Evolutionary conservation across 345 rosid species (phyloP).

Genomic region (Ceriops decandra): DNA sequence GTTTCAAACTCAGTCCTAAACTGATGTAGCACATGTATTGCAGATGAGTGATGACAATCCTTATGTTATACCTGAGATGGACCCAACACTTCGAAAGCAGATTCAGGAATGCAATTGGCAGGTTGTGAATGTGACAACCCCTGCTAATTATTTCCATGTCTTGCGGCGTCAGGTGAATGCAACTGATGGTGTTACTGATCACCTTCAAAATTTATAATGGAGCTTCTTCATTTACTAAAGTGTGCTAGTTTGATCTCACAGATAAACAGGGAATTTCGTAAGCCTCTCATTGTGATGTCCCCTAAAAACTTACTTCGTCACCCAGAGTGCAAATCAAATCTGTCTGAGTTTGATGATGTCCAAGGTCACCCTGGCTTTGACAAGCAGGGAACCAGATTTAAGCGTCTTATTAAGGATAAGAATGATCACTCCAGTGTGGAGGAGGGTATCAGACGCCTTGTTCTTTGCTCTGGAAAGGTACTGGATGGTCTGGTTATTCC

Average conservation of each 20-base stretch:
- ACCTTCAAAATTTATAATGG: not conserved
- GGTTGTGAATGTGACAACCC: conserved; percentile 82
- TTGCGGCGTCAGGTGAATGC: conserved; percentile 64
- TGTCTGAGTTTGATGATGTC: conserved; percentile 90
- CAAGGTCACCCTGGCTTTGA: conserved; percentile 95
- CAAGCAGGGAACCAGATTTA: conserved; percentile 93
- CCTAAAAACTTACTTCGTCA: conserved; percentile 93
- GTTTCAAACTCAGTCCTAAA: not conserved
- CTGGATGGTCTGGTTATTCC: not conserved
- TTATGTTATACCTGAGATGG: conserved; percentile 76
- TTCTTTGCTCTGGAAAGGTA: conserved; percentile 96
- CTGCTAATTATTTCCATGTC: conserved; percentile 86
- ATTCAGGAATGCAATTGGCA: conserved; percentile 90
- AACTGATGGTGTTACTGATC: not conserved
- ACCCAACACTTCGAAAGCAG: conserved; percentile 65
- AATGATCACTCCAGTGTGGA: conserved; percentile 76
- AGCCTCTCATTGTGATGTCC: conserved; percentile 81
- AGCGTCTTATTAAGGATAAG: conserved; percentile 86
- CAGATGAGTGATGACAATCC: conserved; percentile 92
- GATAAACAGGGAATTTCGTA: conserved; percentile 88
- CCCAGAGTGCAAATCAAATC: conserved; percentile 88
- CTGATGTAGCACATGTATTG: not conserved
- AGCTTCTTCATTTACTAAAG: conserved; percentile 1
- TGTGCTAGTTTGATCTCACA: conserved; percentile 16
- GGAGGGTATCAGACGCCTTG: conserved; percentile 75